These are phyloP conservation scores for Salvia miltiorrhiza DNA, from an alignment of 257 asterid genomes.

Conservation along the genomic window DNA sequence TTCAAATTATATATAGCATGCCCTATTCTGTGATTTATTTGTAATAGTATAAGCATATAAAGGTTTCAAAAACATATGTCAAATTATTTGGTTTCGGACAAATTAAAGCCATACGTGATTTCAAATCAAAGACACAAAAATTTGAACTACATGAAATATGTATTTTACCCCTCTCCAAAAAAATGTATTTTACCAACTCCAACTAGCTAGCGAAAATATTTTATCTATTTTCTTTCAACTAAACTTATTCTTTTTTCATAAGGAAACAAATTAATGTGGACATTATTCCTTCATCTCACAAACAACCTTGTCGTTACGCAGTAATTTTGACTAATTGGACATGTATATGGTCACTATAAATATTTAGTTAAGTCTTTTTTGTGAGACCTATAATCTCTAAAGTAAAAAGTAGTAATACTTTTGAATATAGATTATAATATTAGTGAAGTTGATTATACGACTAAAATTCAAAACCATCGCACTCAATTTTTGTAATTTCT, in stretches of 20 bases:
- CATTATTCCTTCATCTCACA: background rate
- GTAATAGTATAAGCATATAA: background rate
- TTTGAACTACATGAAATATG: background rate
- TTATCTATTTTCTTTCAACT: background rate
- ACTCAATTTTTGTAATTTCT: background rate
- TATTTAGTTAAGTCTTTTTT: too few species aligned
- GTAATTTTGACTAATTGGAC: background rate
- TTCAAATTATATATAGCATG: too few species aligned
- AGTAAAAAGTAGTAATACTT: too few species aligned
- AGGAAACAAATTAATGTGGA: background rate
- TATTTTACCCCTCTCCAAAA: too few species aligned
- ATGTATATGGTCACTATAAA: too few species aligned
- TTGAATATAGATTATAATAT: too few species aligned
- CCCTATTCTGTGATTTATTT: too few species aligned
- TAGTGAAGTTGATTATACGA: background rate
- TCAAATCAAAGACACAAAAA: background rate
- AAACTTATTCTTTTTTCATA: background rate
- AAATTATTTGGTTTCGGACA: background rate
- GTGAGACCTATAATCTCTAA: too few species aligned
- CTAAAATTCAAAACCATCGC: background rate
- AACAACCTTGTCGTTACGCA: background rate
- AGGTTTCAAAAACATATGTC: background rate
- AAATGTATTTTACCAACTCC: background rate
- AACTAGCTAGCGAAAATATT: background rate
- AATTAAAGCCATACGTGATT: background rate